Evolutionary conservation across 2,329 filamentous ascomycete genomes (phyloP), one percentile per base, ranked within the genome.

Genomic region (Fusarium sp.): DNA sequence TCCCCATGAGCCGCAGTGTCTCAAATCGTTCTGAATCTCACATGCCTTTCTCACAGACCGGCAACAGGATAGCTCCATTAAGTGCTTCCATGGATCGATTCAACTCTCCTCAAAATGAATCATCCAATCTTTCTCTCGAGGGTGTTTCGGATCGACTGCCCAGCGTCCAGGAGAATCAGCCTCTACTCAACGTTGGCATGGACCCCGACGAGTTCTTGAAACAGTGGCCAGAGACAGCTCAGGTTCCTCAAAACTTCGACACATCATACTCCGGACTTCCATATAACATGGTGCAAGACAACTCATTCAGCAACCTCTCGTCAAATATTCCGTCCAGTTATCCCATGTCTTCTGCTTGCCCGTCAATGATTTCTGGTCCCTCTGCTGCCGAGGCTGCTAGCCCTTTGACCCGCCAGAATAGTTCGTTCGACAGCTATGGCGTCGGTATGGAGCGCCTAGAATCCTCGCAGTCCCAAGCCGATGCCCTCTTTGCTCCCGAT

Each of bases 351-450:
- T 84, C 85, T 2, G 77, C 78, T 7, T 85, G 83, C 57, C 84
- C 84, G 3, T 86, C 85, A 2, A 81, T 86, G 80, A 80, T 83
- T 35, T 86, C 84, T 7, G 83, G 81, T 1, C 80, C 82, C 8
- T 83, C 83, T 18, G 81, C 80, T 14, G 65, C 81, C 7, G 85
- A 85, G 41, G 81, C 78, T 1, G 63, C 80, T 7, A 82, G 81
- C 63, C 81, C 84, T 35, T 80, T 86, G 75, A 85, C 84, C 15
- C 82, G 85, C 44, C 81, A 84, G 63, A 85, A 84, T 72, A 87
- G 85, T 78, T 79, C 80, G 14, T 79, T 80, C 35, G 78, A 82
- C 52, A 80, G 81, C 70, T 74, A 70, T 48, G 62, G 75, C 12
- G 76, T 79, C 55, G 77, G 81, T 42, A 85, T 86, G 83, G 76